phyloP scores from a whole-genome alignment of 208 protist species.

The Leishmania tarentolae region DNA sequence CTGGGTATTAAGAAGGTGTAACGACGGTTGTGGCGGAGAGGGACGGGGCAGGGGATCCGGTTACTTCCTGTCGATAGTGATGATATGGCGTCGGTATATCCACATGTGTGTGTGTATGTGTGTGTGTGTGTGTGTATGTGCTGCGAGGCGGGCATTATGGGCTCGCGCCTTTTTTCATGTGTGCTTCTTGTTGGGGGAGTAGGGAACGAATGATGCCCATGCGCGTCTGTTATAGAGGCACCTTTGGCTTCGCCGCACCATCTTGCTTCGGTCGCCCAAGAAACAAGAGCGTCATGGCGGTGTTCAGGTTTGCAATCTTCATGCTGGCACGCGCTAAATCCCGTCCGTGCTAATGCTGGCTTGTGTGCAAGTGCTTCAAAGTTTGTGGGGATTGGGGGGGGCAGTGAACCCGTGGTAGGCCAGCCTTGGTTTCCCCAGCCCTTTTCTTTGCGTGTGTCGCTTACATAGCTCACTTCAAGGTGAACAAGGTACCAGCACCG shows the following conservation, averaged over 20 bases:
- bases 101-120: neutral
- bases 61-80: neutral
- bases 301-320: neutral
- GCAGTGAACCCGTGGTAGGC: neutral
- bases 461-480: neutral
- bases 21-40: neutral
- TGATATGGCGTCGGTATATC: neutral
- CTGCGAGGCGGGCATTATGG: neutral
- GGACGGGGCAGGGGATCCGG: neutral
- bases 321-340: neutral
- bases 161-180: neutral
- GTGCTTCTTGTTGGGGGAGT: neutral
- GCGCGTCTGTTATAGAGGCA: neutral
- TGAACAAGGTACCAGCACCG: neutral
- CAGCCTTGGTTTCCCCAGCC: neutral
- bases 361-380: neutral
- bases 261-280: neutral
- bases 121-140: neutral
- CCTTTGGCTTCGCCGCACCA: neutral
- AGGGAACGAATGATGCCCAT: neutral
- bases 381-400: neutral
- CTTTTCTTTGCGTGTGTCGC: neutral
- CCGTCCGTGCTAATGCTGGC: neutral
- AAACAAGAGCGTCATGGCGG: neutral
- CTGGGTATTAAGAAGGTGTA: slow-evolving; percentile 90